phyloP scores from a whole-genome alignment of 768 basidiomycete genomes.

The Auriscalpium microsporum region DNA sequence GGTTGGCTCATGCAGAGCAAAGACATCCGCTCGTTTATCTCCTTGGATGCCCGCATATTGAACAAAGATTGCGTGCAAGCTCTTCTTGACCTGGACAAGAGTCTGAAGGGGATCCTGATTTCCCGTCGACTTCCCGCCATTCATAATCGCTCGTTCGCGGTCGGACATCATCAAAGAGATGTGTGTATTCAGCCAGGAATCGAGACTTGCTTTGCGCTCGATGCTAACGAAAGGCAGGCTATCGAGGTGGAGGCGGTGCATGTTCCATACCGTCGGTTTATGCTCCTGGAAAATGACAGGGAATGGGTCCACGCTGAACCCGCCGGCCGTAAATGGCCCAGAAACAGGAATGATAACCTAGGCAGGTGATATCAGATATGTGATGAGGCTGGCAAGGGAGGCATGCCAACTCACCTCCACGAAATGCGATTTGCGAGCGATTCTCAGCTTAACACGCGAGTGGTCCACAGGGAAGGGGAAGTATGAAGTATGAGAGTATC shows the following conservation, averaged over 20 bases:
- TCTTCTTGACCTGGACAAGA: slow-evolving; percentile 26
- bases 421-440: slow-evolving; percentile 49
- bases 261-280: slow-evolving; percentile 22
- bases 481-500: slow-evolving; percentile 19
- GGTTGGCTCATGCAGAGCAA: neutral
- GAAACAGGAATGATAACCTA: slow-evolving; percentile 21
- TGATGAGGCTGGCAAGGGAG: neutral
- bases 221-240: slow-evolving; percentile 26
- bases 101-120: slow-evolving; percentile 11
- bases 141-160: slow-evolving; percentile 20
- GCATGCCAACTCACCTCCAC: slow-evolving; percentile 25
- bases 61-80: slow-evolving; percentile 22
- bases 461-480: slow-evolving; percentile 40
- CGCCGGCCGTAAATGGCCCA: slow-evolving; percentile 14
- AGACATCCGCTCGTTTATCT: neutral
- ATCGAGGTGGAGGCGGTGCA: slow-evolving; percentile 33
- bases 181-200: slow-evolving; percentile 27
- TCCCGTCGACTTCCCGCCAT: slow-evolving; percentile 8
- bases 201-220: slow-evolving; percentile 2
- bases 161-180: slow-evolving; percentile 24
- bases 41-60: slow-evolving; percentile 20
- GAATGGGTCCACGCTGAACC: slow-evolving; percentile 20
- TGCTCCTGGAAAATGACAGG: slow-evolving; percentile 15
- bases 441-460: slow-evolving; percentile 28
- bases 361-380: slow-evolving; percentile 13